Conservation (phyloP, 768 basidiomycete species). For the Leccinum pellstonianum region DNA sequence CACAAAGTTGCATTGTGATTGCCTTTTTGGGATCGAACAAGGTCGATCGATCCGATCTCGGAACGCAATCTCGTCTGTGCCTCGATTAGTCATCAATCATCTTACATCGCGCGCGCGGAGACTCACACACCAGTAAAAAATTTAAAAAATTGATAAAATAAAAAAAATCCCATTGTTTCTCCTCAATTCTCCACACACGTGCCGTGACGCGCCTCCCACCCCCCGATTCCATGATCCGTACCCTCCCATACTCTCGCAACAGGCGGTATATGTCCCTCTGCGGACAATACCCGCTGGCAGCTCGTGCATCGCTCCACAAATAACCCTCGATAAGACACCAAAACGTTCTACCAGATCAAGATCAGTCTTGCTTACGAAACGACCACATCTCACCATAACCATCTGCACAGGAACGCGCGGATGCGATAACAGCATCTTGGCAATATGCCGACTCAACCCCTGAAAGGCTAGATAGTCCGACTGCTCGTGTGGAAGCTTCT, state of each 20-base stretch:
- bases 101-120: background rate
- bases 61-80: conserved; percentile 14
- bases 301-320: conserved; percentile 59
- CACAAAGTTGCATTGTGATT: conserved; percentile 17
- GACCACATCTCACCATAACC: conserved; percentile 43
- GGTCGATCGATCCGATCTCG: conserved; percentile 24
- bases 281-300: conserved; percentile 66
- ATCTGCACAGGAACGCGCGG: conserved; percentile 52
- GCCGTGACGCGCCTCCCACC: conserved; percentile 55
- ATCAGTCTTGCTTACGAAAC: background rate
- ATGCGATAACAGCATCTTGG: conserved; percentile 54
- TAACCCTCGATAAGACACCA: conserved; percentile 56
- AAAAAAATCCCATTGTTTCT: background rate
- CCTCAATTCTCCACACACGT: conserved; percentile 36
- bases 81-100: conserved; percentile 10
- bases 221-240: conserved; percentile 28
- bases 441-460: conserved; percentile 64
- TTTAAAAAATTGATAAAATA: background rate
- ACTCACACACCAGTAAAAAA: background rate
- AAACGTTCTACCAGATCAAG: conserved; percentile 39
- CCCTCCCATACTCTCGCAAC: conserved; percentile 56
- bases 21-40: conserved; percentile 27
- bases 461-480: conserved; percentile 66
- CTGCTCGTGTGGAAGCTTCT: conserved; percentile 70
- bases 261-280: conserved; percentile 70